Percentiles rank a stretch among this genome's conserved stretches.
These are phyloP conservation scores for Xylaria castorea DNA, from an alignment of 495 filamentous ascomycete species.

Conservation along the genomic window DNA sequence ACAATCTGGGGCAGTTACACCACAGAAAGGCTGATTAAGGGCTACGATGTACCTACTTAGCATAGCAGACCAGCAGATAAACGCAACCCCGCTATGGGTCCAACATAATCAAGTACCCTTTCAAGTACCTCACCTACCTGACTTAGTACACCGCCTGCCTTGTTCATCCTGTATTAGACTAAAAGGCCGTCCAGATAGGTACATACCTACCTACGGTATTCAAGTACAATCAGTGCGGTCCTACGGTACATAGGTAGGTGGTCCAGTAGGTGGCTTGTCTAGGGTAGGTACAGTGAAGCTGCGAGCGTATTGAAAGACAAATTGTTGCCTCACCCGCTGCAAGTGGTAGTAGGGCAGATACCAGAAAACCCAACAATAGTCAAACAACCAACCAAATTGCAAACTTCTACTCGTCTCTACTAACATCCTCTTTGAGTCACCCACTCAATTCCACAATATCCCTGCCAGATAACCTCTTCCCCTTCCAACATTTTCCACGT, in stretches of 20 bases:
- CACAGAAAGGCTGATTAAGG: background rate
- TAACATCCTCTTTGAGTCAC: background rate
- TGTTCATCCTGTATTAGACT: background rate
- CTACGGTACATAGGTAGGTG: too few species aligned
- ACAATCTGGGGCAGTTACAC: too few species aligned
- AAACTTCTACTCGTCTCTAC: background rate
- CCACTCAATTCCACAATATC: background rate
- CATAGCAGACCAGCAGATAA: background rate
- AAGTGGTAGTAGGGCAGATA: background rate
- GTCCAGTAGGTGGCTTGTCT: too few species aligned
- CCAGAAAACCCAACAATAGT: background rate
- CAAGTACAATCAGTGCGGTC: too few species aligned
- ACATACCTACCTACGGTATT: background rate
- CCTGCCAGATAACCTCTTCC: background rate
- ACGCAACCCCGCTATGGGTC: slow-evolving; percentile 9
- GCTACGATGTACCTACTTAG: background rate
- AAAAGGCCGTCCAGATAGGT: background rate
- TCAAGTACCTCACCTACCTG: background rate
- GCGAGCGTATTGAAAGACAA: too few species aligned
- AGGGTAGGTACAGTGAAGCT: too few species aligned
- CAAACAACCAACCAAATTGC: background rate
- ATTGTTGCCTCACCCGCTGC: too few species aligned
- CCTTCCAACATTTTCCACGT: background rate
- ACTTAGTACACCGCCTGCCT: background rate
- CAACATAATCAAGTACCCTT: background rate